Base-by-base conservation (phyloP, 805 yeast genomes). In the Diddensiella transvaalensis region DNA sequence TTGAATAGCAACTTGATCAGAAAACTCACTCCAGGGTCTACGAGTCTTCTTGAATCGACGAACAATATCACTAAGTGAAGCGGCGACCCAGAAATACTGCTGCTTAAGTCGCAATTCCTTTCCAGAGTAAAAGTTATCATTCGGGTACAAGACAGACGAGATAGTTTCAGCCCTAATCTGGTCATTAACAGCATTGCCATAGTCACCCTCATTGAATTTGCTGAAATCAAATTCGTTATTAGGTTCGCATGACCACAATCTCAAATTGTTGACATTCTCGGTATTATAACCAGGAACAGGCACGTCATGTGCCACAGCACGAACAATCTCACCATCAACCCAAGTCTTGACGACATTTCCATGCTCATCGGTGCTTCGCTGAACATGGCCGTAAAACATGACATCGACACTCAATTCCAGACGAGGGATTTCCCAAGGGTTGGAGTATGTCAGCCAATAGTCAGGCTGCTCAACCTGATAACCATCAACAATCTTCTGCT, bases 31-130 rank as follows among this genome's bases (percentile, higher is more conserved):
- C 95, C 96, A 89, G 41, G 88, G 78, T 59, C 80, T 75, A 58
- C 77, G 77, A 47, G 82, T 67, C 71, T 90, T 90, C 68, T 88
- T 83, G 71, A 85, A 89, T 62, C 97, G 79, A 64, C 97, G 83
- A 38, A 89, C 80, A 58, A 89, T 89, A 66, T 89, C 97, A 60
- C 85, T 88, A 58, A 90, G 76, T 13, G 96, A 87, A 29, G 97
- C 96, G 44, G 95, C 83, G 46, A 90, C 96, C 97, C 97, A 89
- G 71, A 89, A 90, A 69, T 88, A 90, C 69, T 89, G 97, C 72
- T 89, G 97, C 69, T 90, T 90, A 67, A 89, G 78, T 65, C 97
- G 80, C 63, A 89, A 76, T 65, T 87, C 96, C 69, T 90, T 89
- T 60, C 97, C 97, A 56, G 80, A 78, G 62, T 86, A 85, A 65